A percentile compares a stretch with the other conserved stretches of the same genome.
Evolutionary conservation across 129 eudicot species (phyloP).

Genomic region (Flaveria ramosissima): DNA sequence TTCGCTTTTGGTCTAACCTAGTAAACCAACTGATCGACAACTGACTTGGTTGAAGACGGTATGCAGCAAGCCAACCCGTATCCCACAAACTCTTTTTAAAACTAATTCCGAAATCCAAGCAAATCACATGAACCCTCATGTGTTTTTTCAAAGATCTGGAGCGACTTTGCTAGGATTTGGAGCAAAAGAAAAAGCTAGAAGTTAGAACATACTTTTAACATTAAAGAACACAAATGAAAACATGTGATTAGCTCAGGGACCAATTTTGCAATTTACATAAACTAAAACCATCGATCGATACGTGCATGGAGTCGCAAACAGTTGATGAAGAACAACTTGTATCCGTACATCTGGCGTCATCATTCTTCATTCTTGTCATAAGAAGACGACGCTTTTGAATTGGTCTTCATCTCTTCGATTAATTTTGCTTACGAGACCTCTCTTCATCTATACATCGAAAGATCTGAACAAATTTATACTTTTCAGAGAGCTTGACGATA

Average conservation of each 20-base stretch:
- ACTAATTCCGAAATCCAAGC: no score
- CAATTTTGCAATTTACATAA: background rate
- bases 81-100: no score
- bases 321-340: slow-evolving; percentile 17
- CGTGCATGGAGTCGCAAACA: slow-evolving; percentile 35
- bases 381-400: slow-evolving; percentile 12
- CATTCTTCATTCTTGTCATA: background rate
- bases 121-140: background rate
- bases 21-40: no score
- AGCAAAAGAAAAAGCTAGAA: no score
- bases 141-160: background rate
- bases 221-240: no score
- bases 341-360: slow-evolving; percentile 38
- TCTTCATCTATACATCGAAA: background rate
- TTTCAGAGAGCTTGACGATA: slow-evolving; percentile 7
- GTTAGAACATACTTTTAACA: background rate
- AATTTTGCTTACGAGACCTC: slow-evolving; percentile 5
- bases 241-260: slow-evolving; percentile 8
- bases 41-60: no score
- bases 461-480: slow-evolving; percentile 21
- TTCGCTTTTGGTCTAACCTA: no score
- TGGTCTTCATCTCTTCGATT: slow-evolving; percentile 29
- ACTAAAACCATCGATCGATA: slow-evolving; percentile 20
- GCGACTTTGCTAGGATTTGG: background rate
- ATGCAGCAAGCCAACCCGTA: no score